A percentile compares a stretch with the other conserved stretches of the same genome.
These are phyloP conservation scores for Wickerhamiella lipophila DNA, from an alignment of 805 yeast species.

Conservation along the genomic window DNA sequence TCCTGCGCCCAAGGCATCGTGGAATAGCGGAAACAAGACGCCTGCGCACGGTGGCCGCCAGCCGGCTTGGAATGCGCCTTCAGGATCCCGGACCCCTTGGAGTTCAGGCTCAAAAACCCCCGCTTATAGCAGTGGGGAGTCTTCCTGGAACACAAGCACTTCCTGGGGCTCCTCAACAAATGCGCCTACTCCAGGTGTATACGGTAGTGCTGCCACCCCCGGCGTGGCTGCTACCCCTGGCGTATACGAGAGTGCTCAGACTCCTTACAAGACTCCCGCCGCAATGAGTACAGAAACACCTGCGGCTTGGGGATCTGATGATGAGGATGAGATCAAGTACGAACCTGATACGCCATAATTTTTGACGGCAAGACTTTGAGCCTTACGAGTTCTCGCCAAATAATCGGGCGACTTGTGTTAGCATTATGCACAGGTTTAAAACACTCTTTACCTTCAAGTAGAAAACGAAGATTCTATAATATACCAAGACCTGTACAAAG, in stretches of 20 bases:
- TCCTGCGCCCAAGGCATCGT: conserved; percentile 19
- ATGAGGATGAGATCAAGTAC: conserved; percentile 27
- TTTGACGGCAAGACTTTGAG: not conserved
- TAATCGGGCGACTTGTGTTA: not conserved
- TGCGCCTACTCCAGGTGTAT: conserved; percentile 34
- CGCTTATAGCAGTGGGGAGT: conserved; percentile 26
- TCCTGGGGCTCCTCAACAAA: conserved; percentile 35
- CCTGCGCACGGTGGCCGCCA: conserved; percentile 28
- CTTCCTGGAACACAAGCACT: conserved; percentile 33
- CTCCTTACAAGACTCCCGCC: conserved; percentile 28
- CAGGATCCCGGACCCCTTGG: conserved; percentile 28
- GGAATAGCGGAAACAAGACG: conserved; percentile 24
- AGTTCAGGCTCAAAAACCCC: conserved; percentile 33
- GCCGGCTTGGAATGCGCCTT: conserved; percentile 24
- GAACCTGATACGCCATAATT: conserved; percentile 28
- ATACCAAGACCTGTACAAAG: too few relatives aligned
- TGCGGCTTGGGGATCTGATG: conserved; percentile 29
- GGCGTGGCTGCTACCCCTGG: conserved; percentile 30
- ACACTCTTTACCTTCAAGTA: not conserved
- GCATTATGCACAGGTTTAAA: not conserved
- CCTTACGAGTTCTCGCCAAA: not conserved
- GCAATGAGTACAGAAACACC: conserved; percentile 22
- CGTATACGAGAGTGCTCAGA: conserved; percentile 27
- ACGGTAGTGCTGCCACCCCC: conserved; percentile 28
- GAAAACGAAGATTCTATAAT: too few relatives aligned